Percentiles rank a stretch among this genome's conserved stretches.
These are phyloP conservation scores for Eucalyptus urophylla DNA, from an alignment of 345 rosid species.

Conservation along the genomic window DNA sequence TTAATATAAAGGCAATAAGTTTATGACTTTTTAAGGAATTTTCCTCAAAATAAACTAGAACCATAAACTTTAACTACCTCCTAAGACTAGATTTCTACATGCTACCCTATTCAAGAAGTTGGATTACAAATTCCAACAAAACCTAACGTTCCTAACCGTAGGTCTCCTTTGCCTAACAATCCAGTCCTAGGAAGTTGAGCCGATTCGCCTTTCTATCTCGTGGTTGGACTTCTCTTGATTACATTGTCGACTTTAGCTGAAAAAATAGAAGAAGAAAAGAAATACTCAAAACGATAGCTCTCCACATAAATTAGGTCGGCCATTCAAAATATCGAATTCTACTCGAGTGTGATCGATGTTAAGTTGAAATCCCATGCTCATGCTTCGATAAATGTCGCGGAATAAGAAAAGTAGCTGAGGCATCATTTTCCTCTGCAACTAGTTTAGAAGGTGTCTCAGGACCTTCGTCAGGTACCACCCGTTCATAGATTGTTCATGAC, in stretches of 20 bases:
- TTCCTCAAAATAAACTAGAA: background rate
- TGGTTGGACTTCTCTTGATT: background rate
- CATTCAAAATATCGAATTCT: too few species aligned
- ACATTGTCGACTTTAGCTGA: background rate
- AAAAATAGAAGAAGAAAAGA: too few species aligned
- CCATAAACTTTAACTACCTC: background rate
- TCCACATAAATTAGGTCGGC: background rate
- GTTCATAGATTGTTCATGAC: too few species aligned
- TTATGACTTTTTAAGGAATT: background rate
- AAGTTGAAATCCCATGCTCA: too few species aligned
- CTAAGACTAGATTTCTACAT: background rate
- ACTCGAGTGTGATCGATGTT: too few species aligned
- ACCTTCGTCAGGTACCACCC: too few species aligned
- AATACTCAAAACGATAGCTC: too few species aligned
- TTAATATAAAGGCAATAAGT: accelerated
- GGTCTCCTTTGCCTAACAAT: background rate
- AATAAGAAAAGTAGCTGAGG: too few species aligned
- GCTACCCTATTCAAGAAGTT: background rate
- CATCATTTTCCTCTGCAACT: too few species aligned
- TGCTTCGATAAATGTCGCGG: too few species aligned
- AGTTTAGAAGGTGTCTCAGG: too few species aligned
- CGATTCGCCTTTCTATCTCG: background rate
- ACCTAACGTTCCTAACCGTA: background rate
- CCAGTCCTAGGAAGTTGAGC: background rate
- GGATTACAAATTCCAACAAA: background rate